These are phyloP conservation scores for Hemileccinum rubropunctum DNA, from an alignment of 768 basidiomycete species.

Conservation along the genomic window DNA sequence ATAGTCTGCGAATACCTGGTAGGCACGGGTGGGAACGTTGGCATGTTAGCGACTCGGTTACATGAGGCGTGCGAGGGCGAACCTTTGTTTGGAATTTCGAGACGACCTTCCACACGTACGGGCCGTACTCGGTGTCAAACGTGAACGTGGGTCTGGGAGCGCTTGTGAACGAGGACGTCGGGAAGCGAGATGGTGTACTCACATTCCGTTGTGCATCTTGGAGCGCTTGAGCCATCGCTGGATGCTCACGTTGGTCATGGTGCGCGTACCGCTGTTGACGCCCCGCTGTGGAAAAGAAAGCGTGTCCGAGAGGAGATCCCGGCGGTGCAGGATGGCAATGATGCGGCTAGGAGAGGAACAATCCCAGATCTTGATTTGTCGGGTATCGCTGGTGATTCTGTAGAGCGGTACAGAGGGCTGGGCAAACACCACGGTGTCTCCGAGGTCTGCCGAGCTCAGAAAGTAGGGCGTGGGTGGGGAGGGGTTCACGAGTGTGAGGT, in stretches of 20 bases:
- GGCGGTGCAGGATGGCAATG: conserved; percentile 25
- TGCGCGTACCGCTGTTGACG: neutral
- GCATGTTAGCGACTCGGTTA: too few relatives aligned
- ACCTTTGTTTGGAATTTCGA: conserved; percentile 26
- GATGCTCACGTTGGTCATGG: conserved; percentile 9
- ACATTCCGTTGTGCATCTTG: conserved; percentile 24
- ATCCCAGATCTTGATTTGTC: conserved; percentile 17
- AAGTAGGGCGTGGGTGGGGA: conserved; percentile 28
- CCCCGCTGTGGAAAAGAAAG: conserved; percentile 25
- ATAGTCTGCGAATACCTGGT: conserved; percentile 21
- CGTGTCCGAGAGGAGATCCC: conserved; percentile 26
- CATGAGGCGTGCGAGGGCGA: neutral
- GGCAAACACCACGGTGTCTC: conserved; percentile 19
- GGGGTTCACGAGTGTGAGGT: conserved; percentile 25
- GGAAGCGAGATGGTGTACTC: conserved; percentile 1
- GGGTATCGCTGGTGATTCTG: conserved; percentile 20
- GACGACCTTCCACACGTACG: conserved; percentile 25
- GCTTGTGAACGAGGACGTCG: neutral
- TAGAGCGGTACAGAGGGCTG: conserved; percentile 23
- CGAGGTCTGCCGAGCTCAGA: conserved; percentile 18
- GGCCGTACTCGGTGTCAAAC: conserved; percentile 21
- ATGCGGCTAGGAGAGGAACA: conserved; percentile 5
- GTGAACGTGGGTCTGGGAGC: conserved; percentile 16
- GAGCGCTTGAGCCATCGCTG: conserved; percentile 29
- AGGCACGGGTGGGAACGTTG: too few relatives aligned